A percentile compares a stretch with the other conserved stretches of the same genome.
phyloP scores from a whole-genome alignment of 768 basidiomycete species.

The Leccinum ochraceum region DNA sequence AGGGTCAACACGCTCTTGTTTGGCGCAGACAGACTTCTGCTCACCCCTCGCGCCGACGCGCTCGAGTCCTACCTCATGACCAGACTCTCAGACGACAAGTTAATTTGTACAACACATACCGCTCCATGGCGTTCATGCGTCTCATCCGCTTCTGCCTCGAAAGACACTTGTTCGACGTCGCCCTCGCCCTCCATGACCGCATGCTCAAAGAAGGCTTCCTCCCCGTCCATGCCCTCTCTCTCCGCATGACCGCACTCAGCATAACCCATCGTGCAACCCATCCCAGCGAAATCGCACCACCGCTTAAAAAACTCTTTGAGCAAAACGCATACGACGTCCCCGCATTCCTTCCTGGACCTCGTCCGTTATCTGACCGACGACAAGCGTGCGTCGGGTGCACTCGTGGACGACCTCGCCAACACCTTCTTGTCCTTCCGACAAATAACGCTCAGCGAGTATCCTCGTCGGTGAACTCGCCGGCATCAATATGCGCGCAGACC shows the following conservation, averaged over 20 bases:
- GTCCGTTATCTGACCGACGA: too few relatives aligned
- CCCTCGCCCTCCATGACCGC: slow-evolving; percentile 41
- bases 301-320: slow-evolving; percentile 19
- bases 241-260: slow-evolving; percentile 41
- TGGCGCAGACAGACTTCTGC: slow-evolving; percentile 30
- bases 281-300: not conserved
- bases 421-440: too few relatives aligned
- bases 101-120: slow-evolving; percentile 30
- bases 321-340: too few relatives aligned
- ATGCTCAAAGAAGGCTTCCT: slow-evolving; percentile 44
- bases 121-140: slow-evolving; percentile 37
- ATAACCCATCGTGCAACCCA: slow-evolving; percentile 17
- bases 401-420: too few relatives aligned
- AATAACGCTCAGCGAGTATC: too few relatives aligned
- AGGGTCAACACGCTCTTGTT: slow-evolving; percentile 30
- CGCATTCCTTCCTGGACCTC: too few relatives aligned
- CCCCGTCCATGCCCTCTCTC: slow-evolving; percentile 38
- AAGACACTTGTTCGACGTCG: slow-evolving; percentile 37
- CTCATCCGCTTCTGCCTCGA: slow-evolving; percentile 44
- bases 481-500: too few relatives aligned
- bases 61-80: slow-evolving; percentile 26
- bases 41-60: slow-evolving; percentile 20
- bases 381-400: too few relatives aligned
- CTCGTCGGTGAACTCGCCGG: too few relatives aligned
- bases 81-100: slow-evolving; percentile 24